Base-by-base conservation (phyloP, 2,329 filamentous ascomycete genomes). In the Pestalotiopsis sp. region DNA sequence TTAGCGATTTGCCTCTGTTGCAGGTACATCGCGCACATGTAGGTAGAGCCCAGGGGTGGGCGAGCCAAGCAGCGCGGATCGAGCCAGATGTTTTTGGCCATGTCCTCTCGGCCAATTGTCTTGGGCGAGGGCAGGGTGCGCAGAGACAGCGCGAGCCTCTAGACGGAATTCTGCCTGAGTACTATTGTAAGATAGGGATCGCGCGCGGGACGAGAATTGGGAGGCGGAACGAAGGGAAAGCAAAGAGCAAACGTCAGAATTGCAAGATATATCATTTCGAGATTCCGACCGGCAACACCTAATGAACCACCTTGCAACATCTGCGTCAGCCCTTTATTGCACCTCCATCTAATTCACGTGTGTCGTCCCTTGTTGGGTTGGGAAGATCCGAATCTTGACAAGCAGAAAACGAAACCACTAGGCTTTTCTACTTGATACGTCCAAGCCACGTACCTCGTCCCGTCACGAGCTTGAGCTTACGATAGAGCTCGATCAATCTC, bases 21-120 rank as follows among this genome's bases (percentile, higher is more conserved):
- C 45, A 52, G 49, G 52, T 13, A 36, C 60, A 41, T n/a, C 27
- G 23, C 38, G 65, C 58, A 36, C 57, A 27, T 69, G 38, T 71
- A 74, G 74, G 70, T 74, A 45, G 61, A 11, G 45, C 31, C 60
- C 25, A 41, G 49, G n/a, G 63, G 27, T 31, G 27, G 27, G 6
- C 27, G 27, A 31, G 38, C 38, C n/a, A 41, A 31, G 13, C 64
- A 20, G 58, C 14, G 39, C 49, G 65, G 60, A n/a, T 57, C 27
- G 36, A 38, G 27, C 38, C 45, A 61, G n/a, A 62, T 23, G 58
- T 4, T 55, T 66, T 67, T 67, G 58, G 58, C 27, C 65, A 67
- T 57, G 20, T 60, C 65, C 9, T 67, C 57, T 67, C n/a, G 55
- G 57, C 65, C 65, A 67, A 67, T 67, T 67, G 65, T 63, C 65